Percentiles rank a stretch among this genome's conserved stretches.
Conservation (phyloP, 176 grass and related monocot genomes). For the Paspalum notatum region DNA sequence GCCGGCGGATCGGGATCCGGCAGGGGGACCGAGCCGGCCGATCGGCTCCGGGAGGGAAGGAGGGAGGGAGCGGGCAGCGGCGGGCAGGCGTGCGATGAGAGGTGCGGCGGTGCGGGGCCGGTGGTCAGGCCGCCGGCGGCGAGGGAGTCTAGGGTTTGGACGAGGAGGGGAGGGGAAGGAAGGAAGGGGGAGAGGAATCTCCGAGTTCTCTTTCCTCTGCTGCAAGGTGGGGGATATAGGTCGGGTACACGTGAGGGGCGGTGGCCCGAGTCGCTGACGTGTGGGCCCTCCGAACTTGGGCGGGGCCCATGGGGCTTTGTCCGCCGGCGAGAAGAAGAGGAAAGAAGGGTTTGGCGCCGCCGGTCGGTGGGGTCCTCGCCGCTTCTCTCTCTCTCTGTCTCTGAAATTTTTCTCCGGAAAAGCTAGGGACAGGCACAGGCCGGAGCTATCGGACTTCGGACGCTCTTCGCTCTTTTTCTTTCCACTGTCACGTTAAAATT, state of each 20-base stretch:
- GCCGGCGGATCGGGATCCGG: constrained; percentile 40
- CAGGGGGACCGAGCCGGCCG: background rate
- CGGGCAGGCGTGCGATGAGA: background rate
- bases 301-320: too few species aligned
- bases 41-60: background rate
- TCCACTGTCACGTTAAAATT: too few species aligned
- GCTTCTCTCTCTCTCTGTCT: too few species aligned
- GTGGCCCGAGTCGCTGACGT: background rate
- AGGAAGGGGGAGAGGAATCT: background rate
- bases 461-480: too few species aligned
- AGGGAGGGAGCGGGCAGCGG: background rate
- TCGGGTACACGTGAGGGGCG: background rate
- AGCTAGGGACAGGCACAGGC: too few species aligned
- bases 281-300: background rate
- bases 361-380: too few species aligned
- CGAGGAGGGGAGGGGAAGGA: background rate
- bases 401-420: too few species aligned
- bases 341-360: too few species aligned
- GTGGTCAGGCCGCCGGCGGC: constrained; percentile 39
- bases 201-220: background rate
- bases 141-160: constrained; percentile 51
- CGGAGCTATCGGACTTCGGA: too few species aligned
- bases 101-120: background rate
- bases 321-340: too few species aligned
- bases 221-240: background rate